Base-by-base conservation (phyloP, 495 filamentous ascomycete genomes). In the Daldinia loculata region DNA sequence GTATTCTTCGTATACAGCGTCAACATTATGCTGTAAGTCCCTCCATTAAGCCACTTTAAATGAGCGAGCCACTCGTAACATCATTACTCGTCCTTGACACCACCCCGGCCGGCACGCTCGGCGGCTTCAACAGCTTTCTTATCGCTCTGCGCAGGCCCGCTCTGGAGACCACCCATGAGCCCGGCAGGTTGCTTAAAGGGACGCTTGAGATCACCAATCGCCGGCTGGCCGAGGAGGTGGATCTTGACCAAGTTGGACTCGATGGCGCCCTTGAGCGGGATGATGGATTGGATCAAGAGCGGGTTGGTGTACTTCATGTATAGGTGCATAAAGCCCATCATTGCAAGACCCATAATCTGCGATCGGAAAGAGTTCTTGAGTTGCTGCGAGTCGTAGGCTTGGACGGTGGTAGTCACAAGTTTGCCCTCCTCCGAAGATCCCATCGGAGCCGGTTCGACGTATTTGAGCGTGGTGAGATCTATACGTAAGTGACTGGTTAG, bases 271-370 rank as follows among this genome's bases (percentile, higher is more conserved):
- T 99, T 99, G 78, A 98, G 86, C 32, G 95, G 95, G 79, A 99
- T 95, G 86, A 99, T 97, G 77, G 91, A 94, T 88, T 99, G 95
- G 86, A 99, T 96, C 77, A 98, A 83, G 39, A 99, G 92, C 36
- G 95, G 95, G 89, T 98, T 99, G 84, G 94, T 97, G 91, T 97
- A 98, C 82, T 97, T 92, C 85, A 99, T 90, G 89, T 98, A 98
- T 72, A 98, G 67, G 84, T 98, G 95, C 95, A 99, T 98, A 77
- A 97, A 90, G 68, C 81, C 88, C 95, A 98, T 98, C 95, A 99
- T 98, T 75, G 88, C 93, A 56, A 99, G 85, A 56, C 95, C 95
- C 91, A 97, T 97, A 70, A 97, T 82, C 80, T 97, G 94, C 71
- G 89, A 86, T 84, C 93, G 94, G 83, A 91, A 91, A 72, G 92